These are phyloP conservation scores for Simplicillium aogashimaense DNA, from an alignment of 2,329 filamentous ascomycete species.

Conservation along the genomic window DNA sequence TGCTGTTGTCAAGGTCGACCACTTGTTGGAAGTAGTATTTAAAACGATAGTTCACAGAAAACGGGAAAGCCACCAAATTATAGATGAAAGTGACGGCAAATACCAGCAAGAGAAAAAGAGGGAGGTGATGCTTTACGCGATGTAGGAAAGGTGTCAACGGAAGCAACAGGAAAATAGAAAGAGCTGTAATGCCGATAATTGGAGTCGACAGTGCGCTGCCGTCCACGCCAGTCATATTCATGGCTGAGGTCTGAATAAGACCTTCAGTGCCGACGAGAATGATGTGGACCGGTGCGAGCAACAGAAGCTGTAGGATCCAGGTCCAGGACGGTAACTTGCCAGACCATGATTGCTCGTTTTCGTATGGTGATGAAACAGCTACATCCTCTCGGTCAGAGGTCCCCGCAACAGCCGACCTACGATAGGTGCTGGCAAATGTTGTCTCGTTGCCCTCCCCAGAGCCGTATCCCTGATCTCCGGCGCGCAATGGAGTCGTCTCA, in stretches of 20 bases:
- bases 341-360: constrained; percentile 80
- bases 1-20: constrained; percentile 65
- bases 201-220: constrained; percentile 63
- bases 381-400: constrained; percentile 20
- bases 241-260: constrained; percentile 59
- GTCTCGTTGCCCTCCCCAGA: constrained; percentile 26
- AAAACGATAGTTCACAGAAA: constrained; percentile 67
- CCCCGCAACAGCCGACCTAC: constrained; percentile 32
- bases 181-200: constrained; percentile 58
- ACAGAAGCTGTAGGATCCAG: constrained; percentile 78
- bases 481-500: constrained; percentile 45
- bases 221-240: constrained; percentile 76
- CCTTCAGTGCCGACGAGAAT: constrained; percentile 69
- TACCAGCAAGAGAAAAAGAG: constrained; percentile 63
- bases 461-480: constrained; percentile 21
- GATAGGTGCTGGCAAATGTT: constrained; percentile 46
- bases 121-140: constrained; percentile 73
- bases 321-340: constrained; percentile 68
- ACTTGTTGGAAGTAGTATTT: constrained; percentile 84
- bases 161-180: constrained; percentile 62
- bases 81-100: constrained; percentile 72
- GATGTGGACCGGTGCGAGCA: constrained; percentile 69
- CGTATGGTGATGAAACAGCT: constrained; percentile 35
- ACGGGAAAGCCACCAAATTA: constrained; percentile 81
- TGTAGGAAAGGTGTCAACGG: constrained; percentile 80